phyloP scores from a whole-genome alignment of 176 grass and related monocot species.

The Elymus sibiricus region DNA sequence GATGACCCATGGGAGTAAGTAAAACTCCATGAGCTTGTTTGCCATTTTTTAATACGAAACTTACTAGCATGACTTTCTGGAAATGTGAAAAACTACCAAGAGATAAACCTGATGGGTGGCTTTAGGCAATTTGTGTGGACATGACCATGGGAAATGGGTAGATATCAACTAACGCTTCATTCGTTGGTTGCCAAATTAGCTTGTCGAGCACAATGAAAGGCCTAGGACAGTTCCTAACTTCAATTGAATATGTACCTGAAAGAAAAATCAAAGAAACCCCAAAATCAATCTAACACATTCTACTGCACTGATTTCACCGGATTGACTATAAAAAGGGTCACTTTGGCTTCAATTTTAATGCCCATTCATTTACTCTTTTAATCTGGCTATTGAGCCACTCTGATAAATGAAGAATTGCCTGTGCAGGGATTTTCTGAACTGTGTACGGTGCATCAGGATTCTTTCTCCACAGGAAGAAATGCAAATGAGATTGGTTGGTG shows the following conservation, averaged over 20 bases:
- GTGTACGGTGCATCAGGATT: constrained; percentile 68
- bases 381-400: neutral
- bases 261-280: neutral
- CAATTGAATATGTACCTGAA: constrained; percentile 10
- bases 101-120: neutral
- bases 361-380: neutral
- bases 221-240: neutral
- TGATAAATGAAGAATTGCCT: constrained; percentile 9
- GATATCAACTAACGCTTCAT: neutral
- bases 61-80: constrained; percentile 4
- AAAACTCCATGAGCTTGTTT: constrained; percentile 12
- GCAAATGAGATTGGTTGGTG: constrained; percentile 58
- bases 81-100: neutral
- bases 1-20: constrained; percentile 95
- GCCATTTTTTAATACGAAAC: neutral
- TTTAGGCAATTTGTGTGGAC: neutral
- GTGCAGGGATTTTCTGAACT: constrained; percentile 70
- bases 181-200: constrained; percentile 4
- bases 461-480: constrained; percentile 74
- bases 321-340: neutral
- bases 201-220: neutral
- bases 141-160: neutral
- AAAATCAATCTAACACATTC: neutral
- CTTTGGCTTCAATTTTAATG: neutral
- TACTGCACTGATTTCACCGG: neutral